Base-by-base conservation (phyloP, 805 yeast species). In the Candida vartiovaarae region DNA sequence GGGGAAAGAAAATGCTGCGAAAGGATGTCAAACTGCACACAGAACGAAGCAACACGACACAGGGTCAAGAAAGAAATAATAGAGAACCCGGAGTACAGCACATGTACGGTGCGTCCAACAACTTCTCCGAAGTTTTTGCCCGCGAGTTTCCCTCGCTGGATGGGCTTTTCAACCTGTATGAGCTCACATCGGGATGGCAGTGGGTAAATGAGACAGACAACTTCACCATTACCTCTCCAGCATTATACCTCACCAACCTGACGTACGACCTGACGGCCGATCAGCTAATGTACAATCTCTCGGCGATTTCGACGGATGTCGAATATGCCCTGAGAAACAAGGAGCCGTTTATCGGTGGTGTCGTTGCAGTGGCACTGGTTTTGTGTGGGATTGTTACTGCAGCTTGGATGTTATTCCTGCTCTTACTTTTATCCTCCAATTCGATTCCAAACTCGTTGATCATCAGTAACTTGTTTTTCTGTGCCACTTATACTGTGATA, bases 391-490 rank as follows among this genome's bases (percentile, higher is more conserved):
- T 76, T 20, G 76, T 78, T 47, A 76, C 78, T 5, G 72, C 82
- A 11, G 68, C 81, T 27, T 86, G 95, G 95, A 77, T 84, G 78
- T 65, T 86, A 26, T 63, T 82, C 40, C 47, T 83, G 15, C 61
- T 84, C 31, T 65, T 83, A 36, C 55, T 75, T 23, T 57, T 85
- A 30, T 72, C 78, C 23, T 76, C 74, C 34, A 76, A 76, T 50
- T 65, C 75, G 26, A 75, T 82, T 43, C 88, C 90, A 4, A 57
- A 67, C 34, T 60, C 79, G 36, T 72, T 85, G 32, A 75, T 74
- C 34, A 29, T 80, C 8, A 77, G 84, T 5, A 76, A 83, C n/a
- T 51, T 80, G 23, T 65, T 78, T 42, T 73, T 72, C 44, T 76
- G 87, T 10, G 62, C 75, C 2, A 67, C 74, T 8, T 67, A 75